Evolutionary conservation across 805 yeast genomes (phyloP), one percentile per base, ranked within the genome.

Genomic region (Sugiyamaella mastotermitis): DNA sequence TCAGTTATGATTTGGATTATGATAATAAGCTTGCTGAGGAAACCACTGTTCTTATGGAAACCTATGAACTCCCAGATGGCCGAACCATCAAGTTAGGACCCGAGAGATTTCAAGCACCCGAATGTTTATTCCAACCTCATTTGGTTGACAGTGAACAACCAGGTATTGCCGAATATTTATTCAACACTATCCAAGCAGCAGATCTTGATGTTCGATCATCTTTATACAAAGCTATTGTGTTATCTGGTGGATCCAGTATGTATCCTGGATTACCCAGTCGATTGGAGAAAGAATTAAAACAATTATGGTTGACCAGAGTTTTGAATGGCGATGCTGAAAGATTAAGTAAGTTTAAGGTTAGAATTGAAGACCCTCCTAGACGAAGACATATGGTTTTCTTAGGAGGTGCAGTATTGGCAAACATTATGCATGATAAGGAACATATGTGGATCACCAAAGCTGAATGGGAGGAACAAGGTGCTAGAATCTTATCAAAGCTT

Each of bases 351-450:
- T 90, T 92, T 66, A 92, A 92, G 64, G 96, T 92, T 28, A 78
- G 90, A 64, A 92, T 92, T 54, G 97, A 92, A 62, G 97, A 92
- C 61, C 97, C 98, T 29, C 98, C 98, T 50, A 78, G 97, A 70
- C 86, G 98, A 71, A 83, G 88, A 61, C 96, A 92, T 63, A 90
- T 92, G 97, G 98, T 92, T 24, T 92, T 92, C 64, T 80, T 90
- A 50, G 98, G 98, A 52, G 98, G 98, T 53, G 97, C 97, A 3
- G 97, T 92, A 15, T 72, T 92, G 58, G 97, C 98, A 23, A 86
- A 83, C 58, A 90, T 92, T 51, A 92, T 92, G 97, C 94, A 94
- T 33, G 96, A 88, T 61, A 92, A 90, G 62, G 97, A 88, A 50
- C 97, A 88, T 57, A 84, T 92, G 95, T 92, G 98, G 98, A 76